phyloP scores from a whole-genome alignment of 1,139 yeast genomes.

The Candida glucosophila region DNA sequence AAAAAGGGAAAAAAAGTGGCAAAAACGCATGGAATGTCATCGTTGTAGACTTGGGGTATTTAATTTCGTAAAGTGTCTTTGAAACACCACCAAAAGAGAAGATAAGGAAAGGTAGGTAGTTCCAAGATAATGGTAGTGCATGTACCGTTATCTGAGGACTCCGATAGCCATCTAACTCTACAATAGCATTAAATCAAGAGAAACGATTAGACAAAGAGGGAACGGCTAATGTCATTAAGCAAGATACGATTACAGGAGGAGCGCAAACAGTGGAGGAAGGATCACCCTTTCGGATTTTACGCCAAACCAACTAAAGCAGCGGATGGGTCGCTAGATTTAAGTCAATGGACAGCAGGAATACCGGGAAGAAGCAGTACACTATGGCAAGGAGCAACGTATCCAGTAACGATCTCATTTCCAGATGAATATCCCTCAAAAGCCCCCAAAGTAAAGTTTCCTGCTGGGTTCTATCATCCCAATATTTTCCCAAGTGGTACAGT shows the following conservation, averaged over 20 bases:
- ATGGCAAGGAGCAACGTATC: slow-evolving; percentile 87
- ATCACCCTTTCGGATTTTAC: slow-evolving; percentile 94
- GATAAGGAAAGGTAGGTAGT: no score
- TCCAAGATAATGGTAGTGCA: no score
- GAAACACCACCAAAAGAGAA: no score
- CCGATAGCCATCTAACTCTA: no score
- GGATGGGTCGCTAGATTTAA: slow-evolving; percentile 81
- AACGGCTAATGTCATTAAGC: slow-evolving; percentile 58
- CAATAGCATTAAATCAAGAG: no score
- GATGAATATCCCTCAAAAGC: slow-evolving; percentile 96
- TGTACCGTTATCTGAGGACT: no score
- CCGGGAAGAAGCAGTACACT: slow-evolving; percentile 85
- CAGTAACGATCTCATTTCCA: slow-evolving; percentile 76
- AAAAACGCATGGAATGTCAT: no score
- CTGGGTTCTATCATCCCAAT: slow-evolving; percentile 90
- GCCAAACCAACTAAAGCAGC: slow-evolving; percentile 76
- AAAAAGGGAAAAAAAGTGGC: no score
- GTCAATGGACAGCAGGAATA: slow-evolving; percentile 88
- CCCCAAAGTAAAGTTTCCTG: slow-evolving; percentile 83
- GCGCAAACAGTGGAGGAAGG: slow-evolving; percentile 95
- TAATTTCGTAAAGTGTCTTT: no score
- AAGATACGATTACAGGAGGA: slow-evolving; percentile 79
- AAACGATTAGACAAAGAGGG: no score
- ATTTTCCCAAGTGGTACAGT: slow-evolving; percentile 96
- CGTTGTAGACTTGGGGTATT: no score